Evolutionary conservation across 1,284 basidiomycete species (phyloP).

Genomic region (Vanrija pseudolonga): DNA sequence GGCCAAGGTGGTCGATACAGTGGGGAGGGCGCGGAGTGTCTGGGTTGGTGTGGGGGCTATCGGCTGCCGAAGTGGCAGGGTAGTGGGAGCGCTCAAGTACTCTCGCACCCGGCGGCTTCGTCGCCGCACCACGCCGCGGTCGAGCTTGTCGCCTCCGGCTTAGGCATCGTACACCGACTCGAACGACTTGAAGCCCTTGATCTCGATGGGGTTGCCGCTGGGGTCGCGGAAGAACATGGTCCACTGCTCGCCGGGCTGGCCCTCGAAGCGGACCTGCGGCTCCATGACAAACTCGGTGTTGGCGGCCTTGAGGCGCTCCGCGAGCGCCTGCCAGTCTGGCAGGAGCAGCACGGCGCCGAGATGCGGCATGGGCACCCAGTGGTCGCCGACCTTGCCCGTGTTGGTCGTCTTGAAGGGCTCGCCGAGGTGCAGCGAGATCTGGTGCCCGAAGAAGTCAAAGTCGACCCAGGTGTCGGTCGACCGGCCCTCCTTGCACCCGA

Average conservation of each 20-base stretch:
- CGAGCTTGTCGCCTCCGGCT: too few relatives aligned
- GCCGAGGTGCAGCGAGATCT: slow-evolving; percentile 18
- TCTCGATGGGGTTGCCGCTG: slow-evolving; percentile 17
- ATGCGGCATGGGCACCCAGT: slow-evolving; percentile 21
- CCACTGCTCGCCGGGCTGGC: slow-evolving; percentile 20
- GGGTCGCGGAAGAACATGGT: slow-evolving; percentile 23
- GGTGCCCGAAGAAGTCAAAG: slow-evolving; percentile 22
- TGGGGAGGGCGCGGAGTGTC: too few relatives aligned
- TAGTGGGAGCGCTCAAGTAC: too few relatives aligned
- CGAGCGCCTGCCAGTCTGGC: slow-evolving; percentile 14
- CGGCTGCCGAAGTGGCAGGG: too few relatives aligned
- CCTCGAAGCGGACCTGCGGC: slow-evolving; percentile 19
- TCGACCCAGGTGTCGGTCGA: slow-evolving; percentile 19
- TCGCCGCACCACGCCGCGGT: too few relatives aligned
- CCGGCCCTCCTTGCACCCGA: slow-evolving; percentile 18
- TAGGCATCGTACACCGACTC: slow-evolving; percentile 15
- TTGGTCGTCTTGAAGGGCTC: slow-evolving; percentile 18
- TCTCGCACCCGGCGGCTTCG: too few relatives aligned
- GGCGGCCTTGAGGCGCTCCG: slow-evolving; percentile 8
- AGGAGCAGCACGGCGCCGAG: slow-evolving; percentile 18
- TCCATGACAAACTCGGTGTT: slow-evolving; percentile 17
- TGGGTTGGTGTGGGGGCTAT: too few relatives aligned
- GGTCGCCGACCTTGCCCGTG: slow-evolving; percentile 20
- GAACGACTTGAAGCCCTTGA: slow-evolving; percentile 20
- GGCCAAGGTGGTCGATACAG: too few relatives aligned